Conservation (phyloP, 164 flowering plant genomes). For the Chimonanthus salicifolius region DNA sequence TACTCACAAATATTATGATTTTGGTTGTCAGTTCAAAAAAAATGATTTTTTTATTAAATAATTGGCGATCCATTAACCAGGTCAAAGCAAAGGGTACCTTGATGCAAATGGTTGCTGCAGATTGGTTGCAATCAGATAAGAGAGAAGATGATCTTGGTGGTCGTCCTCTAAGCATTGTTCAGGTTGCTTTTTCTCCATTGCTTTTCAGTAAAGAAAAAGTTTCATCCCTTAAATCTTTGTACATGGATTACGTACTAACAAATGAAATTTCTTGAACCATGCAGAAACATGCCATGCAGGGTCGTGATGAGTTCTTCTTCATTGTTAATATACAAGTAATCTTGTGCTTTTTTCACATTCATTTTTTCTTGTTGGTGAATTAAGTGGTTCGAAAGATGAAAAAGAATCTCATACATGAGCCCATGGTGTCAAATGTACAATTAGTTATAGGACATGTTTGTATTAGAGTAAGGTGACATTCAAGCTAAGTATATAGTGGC, state of each 20-base stretch:
- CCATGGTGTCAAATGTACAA: neutral
- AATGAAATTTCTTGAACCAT: slow-evolving; percentile 4
- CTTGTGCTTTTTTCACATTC: neutral
- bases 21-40: too few species aligned
- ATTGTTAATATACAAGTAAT: slow-evolving; percentile 85
- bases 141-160: slow-evolving; percentile 81
- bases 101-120: slow-evolving; percentile 84
- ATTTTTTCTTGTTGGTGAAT: neutral
- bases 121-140: slow-evolving; percentile 76
- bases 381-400: neutral
- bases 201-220: neutral
- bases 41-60: too few species aligned
- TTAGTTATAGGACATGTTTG: neutral
- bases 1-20: neutral
- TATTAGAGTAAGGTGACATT: too few species aligned
- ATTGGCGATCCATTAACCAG: slow-evolving; percentile 24
- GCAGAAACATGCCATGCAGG: slow-evolving; percentile 72
- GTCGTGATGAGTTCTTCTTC: slow-evolving; percentile 84
- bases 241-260: slow-evolving; percentile 4
- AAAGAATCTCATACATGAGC: neutral
- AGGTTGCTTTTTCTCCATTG: slow-evolving; percentile 34
- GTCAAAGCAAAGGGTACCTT: slow-evolving; percentile 61
- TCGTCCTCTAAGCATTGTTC: slow-evolving; percentile 70
- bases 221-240: neutral
- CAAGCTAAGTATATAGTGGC: too few species aligned